Base-by-base conservation (phyloP, 1,284 basidiomycete species). In the Meripilus lineatus region DNA sequence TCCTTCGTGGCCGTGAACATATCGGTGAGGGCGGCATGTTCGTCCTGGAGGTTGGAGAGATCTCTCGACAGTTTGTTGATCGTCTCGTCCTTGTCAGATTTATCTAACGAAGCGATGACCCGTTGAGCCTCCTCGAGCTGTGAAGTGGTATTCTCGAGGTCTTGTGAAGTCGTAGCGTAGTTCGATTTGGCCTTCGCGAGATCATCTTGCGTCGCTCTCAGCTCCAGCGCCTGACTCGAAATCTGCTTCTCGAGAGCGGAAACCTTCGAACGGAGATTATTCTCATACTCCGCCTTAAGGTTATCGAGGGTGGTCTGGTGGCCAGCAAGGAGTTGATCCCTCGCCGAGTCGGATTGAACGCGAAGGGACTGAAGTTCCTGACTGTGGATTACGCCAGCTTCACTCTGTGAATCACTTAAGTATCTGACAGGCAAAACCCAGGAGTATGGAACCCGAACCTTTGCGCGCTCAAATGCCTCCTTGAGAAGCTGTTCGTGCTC, bases 151-250 rank as follows among this genome's bases (percentile, higher is more conserved):
- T 51, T 67, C 44, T 75, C 74, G 11, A 79, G 62, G 52, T 88
- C 83, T 3, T 69, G 59, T 15, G 70, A 70, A 35, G 77, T 67
- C 4, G 71, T 50, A 17, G 79, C 73, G 11, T 79, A 57, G 14
- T 72, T 64, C 1, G 72, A 59, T 63, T 90, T 91, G 6, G 84
- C 73, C 65, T 89, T 90, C 2, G 71, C 59, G 30, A 91, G 77
- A 57, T 90, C 89, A 48, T 90, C 87, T 55, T 82, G 78, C 1
- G 89, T 88, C 7, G 86, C 89, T 58, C 83, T 87, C 38, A 90
- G 74, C 55, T 91, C 85, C 30, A 89, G 63, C 40, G 65, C 75
- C 51, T 81, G 69, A 44, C 65, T 75, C 41, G 67, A 69, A 42
- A 88, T 72, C 57, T 78, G 73, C 65, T 89, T 86, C 61, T 84